Evolutionary conservation across 495 filamentous ascomycete species (phyloP).

Genomic region (Penicillium goetzii): DNA sequence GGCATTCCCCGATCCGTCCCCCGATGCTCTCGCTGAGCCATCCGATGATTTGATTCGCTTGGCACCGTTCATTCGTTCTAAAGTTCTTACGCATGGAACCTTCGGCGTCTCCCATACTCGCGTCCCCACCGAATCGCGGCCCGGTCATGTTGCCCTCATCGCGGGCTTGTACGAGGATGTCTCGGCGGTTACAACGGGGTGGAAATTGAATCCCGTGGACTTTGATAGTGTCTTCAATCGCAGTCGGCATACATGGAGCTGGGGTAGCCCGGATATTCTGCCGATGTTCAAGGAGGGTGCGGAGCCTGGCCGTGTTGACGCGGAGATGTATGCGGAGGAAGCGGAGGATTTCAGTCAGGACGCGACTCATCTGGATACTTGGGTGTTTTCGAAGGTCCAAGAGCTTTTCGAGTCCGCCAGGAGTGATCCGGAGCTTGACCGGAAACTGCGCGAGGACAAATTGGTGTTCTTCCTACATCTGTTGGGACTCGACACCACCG

Average conservation of each 20-base stretch:
- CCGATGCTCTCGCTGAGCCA: constrained; percentile 57
- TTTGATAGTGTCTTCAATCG: constrained; percentile 99
- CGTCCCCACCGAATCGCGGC: constrained; percentile 95
- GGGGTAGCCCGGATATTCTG: constrained; percentile 97
- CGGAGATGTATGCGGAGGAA: constrained; percentile 79
- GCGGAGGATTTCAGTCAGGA: constrained; percentile 89
- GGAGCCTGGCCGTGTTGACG: constrained; percentile 81
- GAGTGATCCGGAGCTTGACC: constrained; percentile 73
- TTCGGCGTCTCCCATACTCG: constrained; percentile 98
- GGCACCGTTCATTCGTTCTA: constrained; percentile 91
- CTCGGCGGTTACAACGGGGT: constrained; percentile 94
- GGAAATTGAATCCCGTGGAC: constrained; percentile 98
- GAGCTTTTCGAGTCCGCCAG: constrained; percentile 79
- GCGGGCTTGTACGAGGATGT: constrained; percentile 98
- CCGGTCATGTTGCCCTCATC: constrained; percentile 96
- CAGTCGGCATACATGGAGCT: constrained; percentile 96
- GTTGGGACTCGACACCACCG: constrained; percentile 92
- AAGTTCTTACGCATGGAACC: constrained; percentile 86
- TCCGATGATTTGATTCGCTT: constrained; percentile 68
- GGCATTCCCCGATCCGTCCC: constrained; percentile 86
- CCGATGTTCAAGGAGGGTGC: constrained; percentile 97
- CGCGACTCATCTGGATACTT: constrained; percentile 79
- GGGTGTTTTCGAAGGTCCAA: constrained; percentile 95
- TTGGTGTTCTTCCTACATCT: constrained; percentile 96
- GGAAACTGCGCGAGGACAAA: constrained; percentile 78